Evolutionary conservation across 2,329 filamentous ascomycete species (phyloP), one percentile per base, ranked within the genome.

Genomic region (Zelopaecilomyces penicillatus): DNA sequence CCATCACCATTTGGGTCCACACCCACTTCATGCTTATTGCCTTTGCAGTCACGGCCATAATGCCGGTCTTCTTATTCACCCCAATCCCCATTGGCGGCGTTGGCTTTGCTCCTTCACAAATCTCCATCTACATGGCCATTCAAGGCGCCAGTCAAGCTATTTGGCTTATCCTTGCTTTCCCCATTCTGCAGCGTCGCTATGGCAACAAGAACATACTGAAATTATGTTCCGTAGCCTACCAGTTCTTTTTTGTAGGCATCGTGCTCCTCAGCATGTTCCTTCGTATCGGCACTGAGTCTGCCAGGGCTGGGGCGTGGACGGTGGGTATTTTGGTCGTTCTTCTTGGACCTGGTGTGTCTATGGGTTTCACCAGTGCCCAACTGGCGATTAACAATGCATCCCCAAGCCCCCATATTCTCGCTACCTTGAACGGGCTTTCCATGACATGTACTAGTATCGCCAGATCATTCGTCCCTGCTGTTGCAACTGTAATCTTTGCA

Each of bases 381-480:
- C 77, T 91, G 6, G 79, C 80, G 0, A 57, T 91, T 30, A 91
- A 91, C 60, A 83, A 90, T 46, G 76, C 85, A 2, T 74, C 81
- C 0, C 87, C 87, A 0, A 78, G 72, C 7, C 73, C 78, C 1
- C 68, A 70, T 36, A 75, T 79, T 0, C 67, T 91, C 7, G 85
- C 82, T 0, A 87, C 79, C 0, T 65, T 93, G 29, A 91, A 91
- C 53, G 82, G 82, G 9, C 43, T 67, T 3, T 62, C 65, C 0
- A 30, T 91, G 46, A 83, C 83, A 0, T 55, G 80, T 1, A 64
- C 69, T 0, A 81, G 79, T 50, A 81, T 67, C 0, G 65, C 87
- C 30, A 71, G 86, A 10, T 74, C 85, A 0, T 69, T 90, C 35
- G 73, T 75, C 0, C 86, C 87, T 0, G 83, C 78, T 0, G 54